A percentile compares a stretch with the other conserved stretches of the same genome.
Conservation (phyloP, 148 eudicot species). For the Pharnaceum exiguum region DNA sequence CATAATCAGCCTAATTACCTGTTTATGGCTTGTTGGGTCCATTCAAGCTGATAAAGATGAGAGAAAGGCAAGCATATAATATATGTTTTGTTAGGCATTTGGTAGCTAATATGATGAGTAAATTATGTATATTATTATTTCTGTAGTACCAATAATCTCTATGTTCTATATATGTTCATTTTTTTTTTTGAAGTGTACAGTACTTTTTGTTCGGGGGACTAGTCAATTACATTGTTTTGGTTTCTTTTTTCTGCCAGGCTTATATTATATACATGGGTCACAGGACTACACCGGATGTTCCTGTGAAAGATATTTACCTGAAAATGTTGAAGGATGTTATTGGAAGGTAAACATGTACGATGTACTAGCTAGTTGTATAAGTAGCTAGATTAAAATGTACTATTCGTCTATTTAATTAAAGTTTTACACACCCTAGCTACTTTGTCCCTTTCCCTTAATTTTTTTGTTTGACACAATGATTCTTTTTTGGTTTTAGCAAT, state of each 20-base stretch:
- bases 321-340: conserved; percentile 14
- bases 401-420: neutral
- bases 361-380: neutral
- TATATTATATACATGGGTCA: conserved; percentile 28
- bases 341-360: neutral
- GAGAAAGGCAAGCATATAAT: conserved; percentile 14
- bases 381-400: neutral
- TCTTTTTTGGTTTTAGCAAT: neutral
- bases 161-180: too few relatives aligned
- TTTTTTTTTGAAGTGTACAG: neutral
- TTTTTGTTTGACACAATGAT: too few relatives aligned
- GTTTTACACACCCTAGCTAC: too few relatives aligned
- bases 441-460: neutral
- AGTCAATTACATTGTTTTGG: neutral
- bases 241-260: neutral
- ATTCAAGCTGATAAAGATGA: conserved; percentile 5
- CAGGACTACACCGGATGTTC: neutral
- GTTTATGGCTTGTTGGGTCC: conserved; percentile 2
- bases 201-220: too few relatives aligned
- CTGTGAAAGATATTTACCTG: neutral
- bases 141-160: too few relatives aligned
- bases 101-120: too few relatives aligned
- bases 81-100: too few relatives aligned
- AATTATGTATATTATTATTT: too few relatives aligned
- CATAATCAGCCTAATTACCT: neutral